Evolutionary conservation across 1,284 basidiomycete genomes (phyloP).

Genomic region (Ganoderma boninense): DNA sequence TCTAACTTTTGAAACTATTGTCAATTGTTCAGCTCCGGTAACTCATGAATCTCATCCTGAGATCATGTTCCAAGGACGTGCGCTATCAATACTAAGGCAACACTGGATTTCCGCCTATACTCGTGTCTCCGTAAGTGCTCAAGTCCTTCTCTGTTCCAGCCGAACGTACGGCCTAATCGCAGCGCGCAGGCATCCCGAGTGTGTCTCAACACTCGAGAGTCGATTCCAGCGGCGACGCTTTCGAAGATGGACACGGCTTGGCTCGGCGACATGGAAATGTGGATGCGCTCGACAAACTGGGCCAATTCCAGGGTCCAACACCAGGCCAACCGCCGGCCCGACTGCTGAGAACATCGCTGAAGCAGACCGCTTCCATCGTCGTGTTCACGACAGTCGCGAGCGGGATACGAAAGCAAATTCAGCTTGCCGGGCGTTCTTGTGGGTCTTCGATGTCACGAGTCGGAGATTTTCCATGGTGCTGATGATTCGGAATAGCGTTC

Average conservation of each 20-base stretch:
- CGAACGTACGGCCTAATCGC: neutral
- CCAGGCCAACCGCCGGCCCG: neutral
- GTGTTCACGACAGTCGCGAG: too few relatives aligned
- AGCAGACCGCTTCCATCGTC: neutral
- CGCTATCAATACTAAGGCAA: constrained; percentile 14
- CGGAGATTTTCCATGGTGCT: neutral
- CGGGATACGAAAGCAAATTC: constrained; percentile 1
- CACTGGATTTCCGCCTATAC: constrained; percentile 19
- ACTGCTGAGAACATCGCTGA: neutral
- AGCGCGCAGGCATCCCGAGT: constrained; percentile 21
- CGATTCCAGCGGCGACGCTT: constrained; percentile 11
- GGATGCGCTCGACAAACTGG: neutral
- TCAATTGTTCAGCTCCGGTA: constrained; percentile 10
- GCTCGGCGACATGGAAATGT: constrained; percentile 2
- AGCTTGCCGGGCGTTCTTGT: constrained; percentile 13
- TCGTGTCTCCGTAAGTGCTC: constrained; percentile 11
- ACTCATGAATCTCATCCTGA: constrained; percentile 21
- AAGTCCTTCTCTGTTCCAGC: too few relatives aligned
- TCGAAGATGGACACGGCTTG: neutral
- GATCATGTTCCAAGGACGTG: constrained; percentile 16
- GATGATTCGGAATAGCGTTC: constrained; percentile 2
- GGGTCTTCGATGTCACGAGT: neutral
- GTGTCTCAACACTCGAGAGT: constrained; percentile 24
- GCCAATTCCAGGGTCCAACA: neutral
- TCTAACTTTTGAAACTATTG: neutral